phyloP scores from a whole-genome alignment of 495 filamentous ascomycete species.

The Penicillium mononematosum region DNA sequence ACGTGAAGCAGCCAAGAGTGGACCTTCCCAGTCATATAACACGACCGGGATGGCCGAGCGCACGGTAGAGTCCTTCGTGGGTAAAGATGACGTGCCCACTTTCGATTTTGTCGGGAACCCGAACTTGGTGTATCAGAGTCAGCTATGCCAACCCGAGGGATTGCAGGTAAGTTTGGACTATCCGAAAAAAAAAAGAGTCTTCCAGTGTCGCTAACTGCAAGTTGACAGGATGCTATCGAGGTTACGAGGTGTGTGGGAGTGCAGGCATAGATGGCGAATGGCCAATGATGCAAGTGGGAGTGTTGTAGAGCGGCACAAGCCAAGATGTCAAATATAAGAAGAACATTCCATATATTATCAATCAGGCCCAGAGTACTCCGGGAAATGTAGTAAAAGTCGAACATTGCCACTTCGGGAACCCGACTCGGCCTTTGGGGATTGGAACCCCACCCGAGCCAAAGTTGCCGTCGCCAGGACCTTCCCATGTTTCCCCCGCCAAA shows the following conservation, averaged over 20 bases:
- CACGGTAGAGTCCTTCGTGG: slow-evolving; percentile 32
- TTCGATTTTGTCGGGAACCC: slow-evolving; percentile 61
- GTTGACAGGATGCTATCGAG: slow-evolving; percentile 65
- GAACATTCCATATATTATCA: neutral
- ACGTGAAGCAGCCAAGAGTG: slow-evolving; percentile 34
- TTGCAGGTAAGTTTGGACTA: slow-evolving; percentile 25
- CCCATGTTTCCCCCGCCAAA: slow-evolving; percentile 25
- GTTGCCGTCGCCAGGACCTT: slow-evolving; percentile 46
- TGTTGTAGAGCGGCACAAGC: neutral
- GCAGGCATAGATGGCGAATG: slow-evolving; percentile 17
- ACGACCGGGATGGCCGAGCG: slow-evolving; percentile 31
- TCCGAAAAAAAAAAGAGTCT: no score
- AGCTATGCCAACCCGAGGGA: slow-evolving; percentile 58
- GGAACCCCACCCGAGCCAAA: slow-evolving; percentile 26
- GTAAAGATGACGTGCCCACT: slow-evolving; percentile 40
- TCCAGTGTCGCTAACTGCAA: slow-evolving; percentile 11
- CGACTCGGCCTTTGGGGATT: slow-evolving; percentile 2
- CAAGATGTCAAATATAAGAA: neutral
- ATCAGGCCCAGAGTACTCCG: neutral
- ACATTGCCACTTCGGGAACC: slow-evolving; percentile 6
- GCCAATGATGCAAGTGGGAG: neutral
- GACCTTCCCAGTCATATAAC: slow-evolving; percentile 29
- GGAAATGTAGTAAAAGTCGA: neutral
- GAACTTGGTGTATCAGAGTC: slow-evolving; percentile 66
- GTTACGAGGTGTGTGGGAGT: slow-evolving; percentile 63